phyloP scores from a whole-genome alignment of 2,329 filamentous ascomycete species.

The Fusarium solani-melongenae region DNA sequence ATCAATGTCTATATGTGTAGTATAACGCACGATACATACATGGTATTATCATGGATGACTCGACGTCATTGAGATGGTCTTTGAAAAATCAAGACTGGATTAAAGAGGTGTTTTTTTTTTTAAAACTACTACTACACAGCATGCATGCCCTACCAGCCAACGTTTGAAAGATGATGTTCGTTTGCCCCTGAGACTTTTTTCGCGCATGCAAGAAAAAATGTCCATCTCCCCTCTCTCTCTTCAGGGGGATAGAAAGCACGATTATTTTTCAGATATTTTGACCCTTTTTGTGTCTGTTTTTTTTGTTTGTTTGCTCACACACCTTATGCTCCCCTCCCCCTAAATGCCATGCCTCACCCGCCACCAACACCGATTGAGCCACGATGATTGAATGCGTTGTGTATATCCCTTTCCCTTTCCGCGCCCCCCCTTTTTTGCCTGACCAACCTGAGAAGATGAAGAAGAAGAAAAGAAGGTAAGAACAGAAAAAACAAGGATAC shows the following conservation, averaged over 20 bases:
- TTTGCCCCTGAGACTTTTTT: neutral
- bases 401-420: neutral
- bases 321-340: neutral
- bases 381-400: slow-evolving; percentile 9
- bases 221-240: neutral
- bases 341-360: neutral
- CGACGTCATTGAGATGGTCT: neutral
- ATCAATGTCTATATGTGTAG: neutral
- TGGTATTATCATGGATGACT: neutral
- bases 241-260: neutral
- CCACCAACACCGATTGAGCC: slow-evolving; percentile 13
- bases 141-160: slow-evolving; percentile 3
- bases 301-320: neutral
- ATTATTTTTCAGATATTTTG: neutral
- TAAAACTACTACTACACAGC: neutral
- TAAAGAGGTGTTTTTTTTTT: neutral
- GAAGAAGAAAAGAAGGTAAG: neutral
- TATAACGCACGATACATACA: neutral
- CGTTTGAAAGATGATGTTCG: neutral
- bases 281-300: neutral
- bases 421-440: neutral
- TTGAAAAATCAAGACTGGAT: slow-evolving; percentile 17
- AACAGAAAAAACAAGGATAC: neutral
- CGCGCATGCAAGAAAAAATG: neutral
- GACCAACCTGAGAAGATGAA: neutral